Evolutionary conservation across 2,329 filamentous ascomycete species (phyloP).

Genomic region (Fusarium drepaniforme): DNA sequence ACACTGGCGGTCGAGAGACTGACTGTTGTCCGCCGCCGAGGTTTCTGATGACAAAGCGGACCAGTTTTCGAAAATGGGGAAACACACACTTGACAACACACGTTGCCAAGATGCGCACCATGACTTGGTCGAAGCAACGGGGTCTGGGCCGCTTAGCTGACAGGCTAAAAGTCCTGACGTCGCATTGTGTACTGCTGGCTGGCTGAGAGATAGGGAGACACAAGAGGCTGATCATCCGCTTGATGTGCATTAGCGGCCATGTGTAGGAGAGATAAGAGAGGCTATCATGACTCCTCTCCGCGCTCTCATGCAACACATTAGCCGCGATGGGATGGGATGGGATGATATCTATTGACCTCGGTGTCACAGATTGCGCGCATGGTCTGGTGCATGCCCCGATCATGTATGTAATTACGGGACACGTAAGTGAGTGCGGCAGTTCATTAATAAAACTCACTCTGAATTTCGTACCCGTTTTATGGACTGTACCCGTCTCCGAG

Average conservation of each 20-base stretch:
- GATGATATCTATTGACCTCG: background rate
- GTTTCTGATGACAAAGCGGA: background rate
- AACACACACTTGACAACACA: background rate
- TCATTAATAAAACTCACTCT: background rate
- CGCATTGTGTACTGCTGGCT: background rate
- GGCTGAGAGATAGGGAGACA: conserved; percentile 1
- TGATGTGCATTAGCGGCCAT: conserved; percentile 16
- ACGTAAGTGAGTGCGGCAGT: background rate
- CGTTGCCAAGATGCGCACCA: conserved; percentile 11
- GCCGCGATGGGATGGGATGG: background rate
- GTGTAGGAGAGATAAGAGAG: conserved; percentile 1
- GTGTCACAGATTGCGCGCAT: background rate
- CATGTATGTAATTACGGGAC: background rate
- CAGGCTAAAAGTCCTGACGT: conserved; percentile 5
- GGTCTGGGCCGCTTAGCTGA: background rate
- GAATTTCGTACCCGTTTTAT: background rate
- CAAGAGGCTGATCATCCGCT: conserved; percentile 1
- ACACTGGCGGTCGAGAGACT: conserved; percentile 23
- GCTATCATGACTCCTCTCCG: conserved; percentile 13
- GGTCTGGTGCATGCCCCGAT: background rate
- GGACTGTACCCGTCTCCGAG: background rate
- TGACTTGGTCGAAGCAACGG: conserved; percentile 12
- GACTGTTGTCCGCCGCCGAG: background rate
- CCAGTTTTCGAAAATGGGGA: no score
- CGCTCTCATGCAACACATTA: background rate